phyloP scores from a whole-genome alignment of 2,329 filamentous ascomycete genomes.

The Raffaelea arxii region DNA sequence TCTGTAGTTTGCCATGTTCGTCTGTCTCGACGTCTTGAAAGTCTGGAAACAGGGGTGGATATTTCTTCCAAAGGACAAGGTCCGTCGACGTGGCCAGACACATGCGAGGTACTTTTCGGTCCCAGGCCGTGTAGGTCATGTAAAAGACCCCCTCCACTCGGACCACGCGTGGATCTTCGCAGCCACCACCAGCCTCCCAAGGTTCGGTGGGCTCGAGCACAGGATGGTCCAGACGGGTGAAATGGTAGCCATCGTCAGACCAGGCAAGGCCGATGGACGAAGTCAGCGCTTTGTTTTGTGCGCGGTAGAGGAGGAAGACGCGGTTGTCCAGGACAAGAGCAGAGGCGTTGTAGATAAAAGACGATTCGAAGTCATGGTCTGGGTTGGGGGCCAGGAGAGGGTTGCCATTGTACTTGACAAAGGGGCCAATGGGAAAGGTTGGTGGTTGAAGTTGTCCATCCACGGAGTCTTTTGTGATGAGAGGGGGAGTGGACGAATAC shows the following conservation, averaged over 20 bases:
- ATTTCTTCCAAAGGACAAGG: slow-evolving; percentile 24
- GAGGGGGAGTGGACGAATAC: too few species aligned
- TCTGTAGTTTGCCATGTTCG: slow-evolving; percentile 1
- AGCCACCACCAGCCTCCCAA: slow-evolving; percentile 22
- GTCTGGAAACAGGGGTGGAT: slow-evolving; percentile 18
- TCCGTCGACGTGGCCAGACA: slow-evolving; percentile 25
- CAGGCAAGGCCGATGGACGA: slow-evolving; percentile 25
- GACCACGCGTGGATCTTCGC: slow-evolving; percentile 25
- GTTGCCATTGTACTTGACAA: slow-evolving; percentile 13
- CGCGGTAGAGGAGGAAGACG: slow-evolving; percentile 26
- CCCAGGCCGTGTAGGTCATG: slow-evolving; percentile 25
- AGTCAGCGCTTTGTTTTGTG: slow-evolving; percentile 21
- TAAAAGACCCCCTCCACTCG: slow-evolving; percentile 26
- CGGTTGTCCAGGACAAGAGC: too few species aligned
- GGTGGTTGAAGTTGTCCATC: too few species aligned
- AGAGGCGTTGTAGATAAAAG: too few species aligned
- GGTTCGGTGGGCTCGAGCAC: slow-evolving; percentile 21
- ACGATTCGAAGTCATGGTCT: slow-evolving; percentile 17
- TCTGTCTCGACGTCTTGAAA: slow-evolving; percentile 9
- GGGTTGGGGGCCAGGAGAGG: slow-evolving; percentile 14
- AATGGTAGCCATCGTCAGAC: slow-evolving; percentile 23
- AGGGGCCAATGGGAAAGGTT: slow-evolving; percentile 12
- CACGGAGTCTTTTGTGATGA: too few species aligned
- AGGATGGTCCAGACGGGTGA: slow-evolving; percentile 22
- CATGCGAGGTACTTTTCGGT: slow-evolving; percentile 20